Percentiles rank a stretch among this genome's conserved stretches.
phyloP scores from a whole-genome alignment of 305 asterid genomes.

The Fraxinus latifolia region DNA sequence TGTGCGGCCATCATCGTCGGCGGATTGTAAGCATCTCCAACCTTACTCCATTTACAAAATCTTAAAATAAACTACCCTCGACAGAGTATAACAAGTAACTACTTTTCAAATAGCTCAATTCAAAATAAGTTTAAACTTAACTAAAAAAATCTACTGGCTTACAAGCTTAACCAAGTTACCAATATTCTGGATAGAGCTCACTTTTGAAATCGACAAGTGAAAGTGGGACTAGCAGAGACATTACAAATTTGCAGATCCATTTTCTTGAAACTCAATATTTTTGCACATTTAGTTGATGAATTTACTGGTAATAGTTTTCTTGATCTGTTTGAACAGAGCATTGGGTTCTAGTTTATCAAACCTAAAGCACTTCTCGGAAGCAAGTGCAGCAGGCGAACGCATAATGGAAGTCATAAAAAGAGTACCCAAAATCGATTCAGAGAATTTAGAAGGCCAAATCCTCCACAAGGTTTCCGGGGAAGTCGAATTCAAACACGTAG shows the following conservation, averaged over 20 bases:
- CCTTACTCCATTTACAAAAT: neutral
- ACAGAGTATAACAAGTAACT: neutral
- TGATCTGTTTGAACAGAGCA: conserved; percentile 44
- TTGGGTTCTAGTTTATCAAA: conserved; percentile 83
- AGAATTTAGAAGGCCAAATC: conserved; percentile 61
- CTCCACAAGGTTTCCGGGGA: conserved; percentile 55
- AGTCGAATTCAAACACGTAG: conserved; percentile 60
- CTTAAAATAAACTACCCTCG: neutral
- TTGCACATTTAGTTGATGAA: neutral
- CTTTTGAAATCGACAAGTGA: neutral
- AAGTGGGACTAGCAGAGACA: neutral
- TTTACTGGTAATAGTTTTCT: neutral
- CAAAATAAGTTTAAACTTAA: neutral
- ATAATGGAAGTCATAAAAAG: conserved; percentile 68
- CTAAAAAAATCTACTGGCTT: neutral
- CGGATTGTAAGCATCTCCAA: conserved; percentile 59
- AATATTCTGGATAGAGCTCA: neutral
- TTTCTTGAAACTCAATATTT: neutral
- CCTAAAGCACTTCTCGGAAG: conserved; percentile 74
- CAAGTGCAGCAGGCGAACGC: conserved; percentile 75
- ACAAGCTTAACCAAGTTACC: neutral
- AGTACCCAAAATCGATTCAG: conserved; percentile 81
- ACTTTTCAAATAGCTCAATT: neutral
- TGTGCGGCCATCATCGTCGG: conserved; percentile 83
- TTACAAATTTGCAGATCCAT: neutral